Base-by-base conservation (phyloP, 768 basidiomycete genomes). In the Fomitopsis serialis region DNA sequence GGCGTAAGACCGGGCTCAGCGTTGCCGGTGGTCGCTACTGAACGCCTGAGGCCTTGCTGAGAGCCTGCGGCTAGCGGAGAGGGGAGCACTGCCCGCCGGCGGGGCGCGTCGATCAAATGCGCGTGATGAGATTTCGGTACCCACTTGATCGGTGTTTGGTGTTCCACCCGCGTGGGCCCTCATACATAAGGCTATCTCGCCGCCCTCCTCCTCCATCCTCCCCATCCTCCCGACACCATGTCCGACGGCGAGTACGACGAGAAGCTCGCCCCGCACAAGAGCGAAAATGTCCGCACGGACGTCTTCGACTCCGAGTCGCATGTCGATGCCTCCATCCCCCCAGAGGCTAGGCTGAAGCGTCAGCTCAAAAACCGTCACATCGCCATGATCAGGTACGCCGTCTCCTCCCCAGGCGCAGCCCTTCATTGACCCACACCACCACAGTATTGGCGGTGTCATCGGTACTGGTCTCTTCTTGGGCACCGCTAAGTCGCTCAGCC, bases 381-480 rank as follows among this genome's bases (percentile, higher is more conserved):
- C 54, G 85, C 88, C 47, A 89, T 90, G 87, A 89, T 90, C 59
- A 88, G 87, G 85, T 75, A 48, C 45, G 69, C 57, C 21, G 27
- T 8, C 11, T 13, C 5, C 24, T 6, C 23, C 45, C 8, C 35
- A 17, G 7, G 15, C 15, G 19, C 13, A 17, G 6, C 7, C 37
- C 37, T 7, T 19, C n/a, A 40, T 6, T 15, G 15, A 40, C 15
- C 15, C 19, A 32, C 29, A 36, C 24, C 27, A 5, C 35, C 42
- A 2, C 36, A 66, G 65, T 62, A 73, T 73, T 46, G 72, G 72
- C 53, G 72, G 71, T 62, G 74, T 76, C 32, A 77, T 77, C 50
- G 77, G 78, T 34, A 78, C 76, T 9, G 63, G 65, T 59, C 61
- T 70, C 21, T 68, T 69, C 60, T 58, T 70, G 56, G 86, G 86